Evolutionary conservation across 2,329 filamentous ascomycete species (phyloP).

Genomic region (Neopestalotiopsis clavispora): DNA sequence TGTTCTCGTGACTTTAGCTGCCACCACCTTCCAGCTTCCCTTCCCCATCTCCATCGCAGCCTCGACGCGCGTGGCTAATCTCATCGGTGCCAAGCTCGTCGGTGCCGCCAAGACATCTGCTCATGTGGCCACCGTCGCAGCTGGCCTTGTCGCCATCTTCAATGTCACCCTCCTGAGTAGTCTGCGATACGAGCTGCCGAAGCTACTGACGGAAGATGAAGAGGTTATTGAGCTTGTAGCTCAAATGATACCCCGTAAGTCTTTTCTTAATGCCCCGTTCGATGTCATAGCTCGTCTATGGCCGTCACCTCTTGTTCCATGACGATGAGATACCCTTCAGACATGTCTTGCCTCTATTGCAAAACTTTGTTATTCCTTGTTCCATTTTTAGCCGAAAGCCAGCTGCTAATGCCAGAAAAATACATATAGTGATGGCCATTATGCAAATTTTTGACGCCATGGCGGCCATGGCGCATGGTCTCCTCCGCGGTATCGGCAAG

Average conservation of each 20-base stretch:
- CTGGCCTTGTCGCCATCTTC: conserved; percentile 74
- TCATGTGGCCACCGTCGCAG: conserved; percentile 72
- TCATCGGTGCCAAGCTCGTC: conserved; percentile 86
- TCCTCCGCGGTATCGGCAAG: conserved; percentile 84
- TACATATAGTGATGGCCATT: conserved; percentile 69
- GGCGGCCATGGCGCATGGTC: conserved; percentile 78
- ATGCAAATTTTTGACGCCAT: conserved; percentile 91
- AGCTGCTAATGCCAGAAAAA: neutral
- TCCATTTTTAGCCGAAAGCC: neutral
- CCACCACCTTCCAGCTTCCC: conserved; percentile 87
- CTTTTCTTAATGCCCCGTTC: neutral
- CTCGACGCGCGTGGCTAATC: conserved; percentile 86
- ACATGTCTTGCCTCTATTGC: neutral
- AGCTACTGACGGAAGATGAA: conserved; percentile 76
- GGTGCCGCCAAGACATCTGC: conserved; percentile 80
- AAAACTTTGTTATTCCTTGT: neutral
- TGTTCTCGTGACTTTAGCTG: conserved; percentile 77
- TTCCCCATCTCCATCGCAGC: conserved; percentile 90
- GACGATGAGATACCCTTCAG: neutral
- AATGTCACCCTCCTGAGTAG: conserved; percentile 74
- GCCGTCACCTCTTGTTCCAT: neutral
- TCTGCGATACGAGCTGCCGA: conserved; percentile 75
- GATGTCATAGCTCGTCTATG: neutral
- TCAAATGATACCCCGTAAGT: conserved; percentile 63
- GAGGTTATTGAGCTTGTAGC: conserved; percentile 74